Evolutionary conservation across 2,329 filamentous ascomycete genomes (phyloP), one percentile per base, ranked within the genome.

Genomic region (Diaporthe velutina): DNA sequence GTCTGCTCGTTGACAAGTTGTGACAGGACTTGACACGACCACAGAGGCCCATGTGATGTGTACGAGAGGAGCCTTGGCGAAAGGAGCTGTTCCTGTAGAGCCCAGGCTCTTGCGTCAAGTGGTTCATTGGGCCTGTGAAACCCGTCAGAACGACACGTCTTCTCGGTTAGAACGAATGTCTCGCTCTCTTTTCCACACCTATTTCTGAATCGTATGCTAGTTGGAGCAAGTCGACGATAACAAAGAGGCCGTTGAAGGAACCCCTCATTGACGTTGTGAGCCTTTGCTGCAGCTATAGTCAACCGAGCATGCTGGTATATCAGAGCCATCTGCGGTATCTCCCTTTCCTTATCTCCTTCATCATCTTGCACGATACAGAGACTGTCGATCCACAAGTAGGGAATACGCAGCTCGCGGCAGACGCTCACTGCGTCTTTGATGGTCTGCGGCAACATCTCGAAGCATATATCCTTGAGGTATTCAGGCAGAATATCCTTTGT

Each of bases 341-440:
- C 68, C 8, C 28, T 28, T 42, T n/a, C 35, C 55, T 35, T 48
- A 40, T 71, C 68, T 19, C 1, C 2, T 19, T 45, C 22, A 8
- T 71, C 68, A 48, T 71, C 68, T 40, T 71, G 68, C n/a, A 71
- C 54, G 9, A 71, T 71, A 48, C 68, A 60, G 50, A 71, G 40
- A 33, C 50, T 57, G 25, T 71, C 68, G 8, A 60, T 45, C 68
- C 68, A 71, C 17, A 71, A 15, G 13, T 58, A 45, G 10, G 54
- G 38, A 15, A 71, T 71, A 1, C 13, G 9, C 10, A 71, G 35
- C 22, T 2, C 19, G 3, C 68, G 54, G 28, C 54, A 71, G 1
- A 71, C 38, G 3, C n/a, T 45, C 4, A 71, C 54, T 3, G 68
- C 68, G 25, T 71, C 68, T 33, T 40, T 40, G 1, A 71, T 57